These are phyloP conservation scores for Viridothelium virens DNA, from an alignment of 495 filamentous ascomycete genomes.

Conservation along the genomic window DNA sequence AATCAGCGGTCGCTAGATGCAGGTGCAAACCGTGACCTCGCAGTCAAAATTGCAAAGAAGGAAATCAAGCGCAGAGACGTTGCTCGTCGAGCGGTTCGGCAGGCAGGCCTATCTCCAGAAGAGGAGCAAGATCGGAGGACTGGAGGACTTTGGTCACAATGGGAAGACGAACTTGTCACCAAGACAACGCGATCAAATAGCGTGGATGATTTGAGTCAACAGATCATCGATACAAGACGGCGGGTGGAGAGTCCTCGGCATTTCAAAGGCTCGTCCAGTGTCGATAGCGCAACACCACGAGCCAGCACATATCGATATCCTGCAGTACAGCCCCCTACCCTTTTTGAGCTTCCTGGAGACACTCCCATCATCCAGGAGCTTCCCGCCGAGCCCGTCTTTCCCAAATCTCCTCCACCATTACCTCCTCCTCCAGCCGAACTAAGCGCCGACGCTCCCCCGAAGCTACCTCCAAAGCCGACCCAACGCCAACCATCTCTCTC, in stretches of 20 bases:
- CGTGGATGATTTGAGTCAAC: conserved; percentile 11
- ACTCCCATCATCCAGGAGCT: conserved; percentile 1
- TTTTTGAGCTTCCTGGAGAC: conserved; percentile 10
- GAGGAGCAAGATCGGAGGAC: conserved; percentile 51
- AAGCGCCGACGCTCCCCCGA: conserved; percentile 25
- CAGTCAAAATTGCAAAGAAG: conserved; percentile 65
- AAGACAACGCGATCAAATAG: conserved; percentile 11
- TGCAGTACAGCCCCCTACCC: conserved; percentile 16
- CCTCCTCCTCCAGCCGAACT: conserved; percentile 31
- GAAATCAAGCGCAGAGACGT: conserved; percentile 65
- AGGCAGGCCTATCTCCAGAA: conserved; percentile 47
- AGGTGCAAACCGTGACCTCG: conserved; percentile 62
- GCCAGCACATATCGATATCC: conserved; percentile 24
- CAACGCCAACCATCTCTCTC: not conserved
- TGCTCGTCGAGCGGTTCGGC: conserved; percentile 46
- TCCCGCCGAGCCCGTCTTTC: conserved; percentile 2
- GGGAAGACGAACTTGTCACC: conserved; percentile 6
- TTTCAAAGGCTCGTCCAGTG: conserved; percentile 4
- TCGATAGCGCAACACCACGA: conserved; percentile 7
- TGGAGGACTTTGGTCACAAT: conserved; percentile 22
- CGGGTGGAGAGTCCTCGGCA: conserved; percentile 8
- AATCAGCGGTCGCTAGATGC: conserved; percentile 48
- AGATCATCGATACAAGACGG: conserved; percentile 14
- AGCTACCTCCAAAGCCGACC: not conserved
- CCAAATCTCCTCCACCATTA: conserved; percentile 13